phyloP scores from a whole-genome alignment of 2,329 filamentous ascomycete species.

The Juglanconis oblonga region DNA sequence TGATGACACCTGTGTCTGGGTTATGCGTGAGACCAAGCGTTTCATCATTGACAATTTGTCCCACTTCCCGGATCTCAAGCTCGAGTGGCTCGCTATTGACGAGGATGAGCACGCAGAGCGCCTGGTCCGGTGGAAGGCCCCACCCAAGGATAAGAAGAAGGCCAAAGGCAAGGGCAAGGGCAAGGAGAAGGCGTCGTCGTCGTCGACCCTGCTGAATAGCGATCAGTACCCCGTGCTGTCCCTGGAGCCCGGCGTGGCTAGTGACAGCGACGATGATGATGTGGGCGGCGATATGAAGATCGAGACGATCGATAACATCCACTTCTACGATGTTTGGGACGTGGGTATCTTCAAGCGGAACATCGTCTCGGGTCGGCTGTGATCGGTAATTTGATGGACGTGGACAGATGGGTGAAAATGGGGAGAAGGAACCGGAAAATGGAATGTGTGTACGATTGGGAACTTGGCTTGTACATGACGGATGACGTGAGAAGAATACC shows the following conservation, averaged over 20 bases:
- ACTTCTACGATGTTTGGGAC: conserved; percentile 43
- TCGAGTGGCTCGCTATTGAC: conserved; percentile 58
- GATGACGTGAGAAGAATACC: no score
- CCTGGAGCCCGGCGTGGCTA: conserved; percentile 22
- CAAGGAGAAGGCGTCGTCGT: conserved; percentile 35
- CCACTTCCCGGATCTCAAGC: conserved; percentile 51
- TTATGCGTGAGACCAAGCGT: conserved; percentile 54
- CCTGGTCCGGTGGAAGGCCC: conserved; percentile 40
- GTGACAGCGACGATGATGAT: conserved; percentile 32
- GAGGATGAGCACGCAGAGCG: conserved; percentile 46
- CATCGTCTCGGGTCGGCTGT: conserved; percentile 43
- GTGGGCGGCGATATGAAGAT: conserved; percentile 29
- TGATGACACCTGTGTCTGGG: conserved; percentile 54
- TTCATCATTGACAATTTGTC: conserved; percentile 58
- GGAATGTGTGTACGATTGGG: background rate
- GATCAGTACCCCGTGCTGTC: conserved; percentile 28
- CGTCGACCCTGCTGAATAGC: conserved; percentile 7
- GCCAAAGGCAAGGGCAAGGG: conserved; percentile 30
- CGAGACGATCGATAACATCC: conserved; percentile 36
- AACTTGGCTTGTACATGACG: no score
- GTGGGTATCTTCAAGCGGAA: conserved; percentile 60
- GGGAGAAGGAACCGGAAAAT: background rate
- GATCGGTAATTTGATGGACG: conserved; percentile 13
- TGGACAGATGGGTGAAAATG: background rate
- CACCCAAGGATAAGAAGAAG: conserved; percentile 27